Evolutionary conservation across 176 grass and related monocot species (phyloP).

Genomic region (Phoenix roebelenii): DNA sequence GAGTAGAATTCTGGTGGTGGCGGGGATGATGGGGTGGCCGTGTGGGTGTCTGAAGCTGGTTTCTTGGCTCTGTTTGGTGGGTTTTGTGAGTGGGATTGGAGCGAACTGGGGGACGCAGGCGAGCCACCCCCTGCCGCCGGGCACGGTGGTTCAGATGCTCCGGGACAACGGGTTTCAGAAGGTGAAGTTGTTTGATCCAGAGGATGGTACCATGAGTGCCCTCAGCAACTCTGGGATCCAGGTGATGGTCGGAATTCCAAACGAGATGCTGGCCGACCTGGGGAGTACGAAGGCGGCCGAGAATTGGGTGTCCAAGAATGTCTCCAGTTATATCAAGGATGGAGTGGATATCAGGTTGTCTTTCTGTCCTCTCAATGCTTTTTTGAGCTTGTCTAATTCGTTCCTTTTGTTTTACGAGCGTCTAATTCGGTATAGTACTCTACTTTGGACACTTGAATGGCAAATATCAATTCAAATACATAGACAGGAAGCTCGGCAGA

Average conservation of each 20-base stretch:
- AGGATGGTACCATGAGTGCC: constrained; percentile 42
- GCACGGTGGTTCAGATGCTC: constrained; percentile 60
- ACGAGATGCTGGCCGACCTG: constrained; percentile 54
- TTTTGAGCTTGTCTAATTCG: too few relatives aligned
- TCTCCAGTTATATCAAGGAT: constrained; percentile 42
- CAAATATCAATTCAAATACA: too few relatives aligned
- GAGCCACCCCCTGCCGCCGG: constrained; percentile 52
- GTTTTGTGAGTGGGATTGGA: constrained; percentile 29
- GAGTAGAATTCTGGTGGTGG: not conserved
- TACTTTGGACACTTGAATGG: too few relatives aligned
- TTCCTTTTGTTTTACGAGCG: too few relatives aligned
- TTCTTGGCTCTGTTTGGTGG: constrained; percentile 18
- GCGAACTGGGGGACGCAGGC: constrained; percentile 82
- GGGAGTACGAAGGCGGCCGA: constrained; percentile 42
- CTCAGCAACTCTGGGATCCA: constrained; percentile 45
- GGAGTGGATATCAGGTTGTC: constrained; percentile 74
- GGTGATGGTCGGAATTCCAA: constrained; percentile 91
- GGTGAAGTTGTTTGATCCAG: constrained; percentile 85
- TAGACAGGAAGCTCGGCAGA: too few relatives aligned
- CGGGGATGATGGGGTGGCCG: not conserved
- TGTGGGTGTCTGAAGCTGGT: not conserved
- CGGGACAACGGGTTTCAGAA: constrained; percentile 58
- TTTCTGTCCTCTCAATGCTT: too few relatives aligned
- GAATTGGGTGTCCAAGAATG: constrained; percentile 55
- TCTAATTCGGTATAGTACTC: too few relatives aligned